Evolutionary conservation across 2,329 filamentous ascomycete genomes (phyloP), one percentile per base, ranked within the genome.

Genomic region (Fusarium chaquense): DNA sequence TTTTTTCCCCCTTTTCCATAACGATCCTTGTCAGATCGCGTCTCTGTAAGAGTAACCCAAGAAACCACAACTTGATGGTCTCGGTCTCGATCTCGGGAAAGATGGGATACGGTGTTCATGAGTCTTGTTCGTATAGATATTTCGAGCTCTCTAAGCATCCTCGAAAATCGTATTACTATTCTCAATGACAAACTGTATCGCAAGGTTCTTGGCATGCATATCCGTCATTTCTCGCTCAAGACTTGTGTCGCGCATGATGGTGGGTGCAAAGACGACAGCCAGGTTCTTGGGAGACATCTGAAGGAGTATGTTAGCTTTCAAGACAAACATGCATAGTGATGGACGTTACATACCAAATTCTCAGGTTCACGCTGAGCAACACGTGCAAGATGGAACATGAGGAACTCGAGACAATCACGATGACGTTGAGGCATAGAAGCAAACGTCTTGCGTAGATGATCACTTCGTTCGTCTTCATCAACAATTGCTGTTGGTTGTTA

Each of bases 221-320:
- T 99, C 96, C 32, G 91, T 95, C 90, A 99, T 97, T 80, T 99
- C 96, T 65, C 94, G 90, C 79, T 97, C 93, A 65, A 98, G 87
- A 75, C 91, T 95, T 77, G 90, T 86, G 59, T 97, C 94, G 73
- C 95, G 89, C 93, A 99, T 97, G 73, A 99, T 97, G 1, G 96
- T 99, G 10, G 96, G 96, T 11, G 96, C 96, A 78, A 99, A 99
- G 38, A 99, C 96, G 43, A 99, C 96, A 5, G 96, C 94, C 65
- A 98, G 83, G 77, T 99, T 99, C 81, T 97, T 93, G 59, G 95
- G 93, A 26, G 93, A 97, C 96, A 99, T 99, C 89, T 93, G 24
- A 16, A 32, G 5, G 38, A 16, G 4, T 4, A 5, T 16, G 57
- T 78, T 56, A 78, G 72, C 28, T 20, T 28, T 1, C 35, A 16